These are phyloP conservation scores for Vaccinium darrowii DNA, from an alignment of 148 eudicot genomes.

Conservation along the genomic window DNA sequence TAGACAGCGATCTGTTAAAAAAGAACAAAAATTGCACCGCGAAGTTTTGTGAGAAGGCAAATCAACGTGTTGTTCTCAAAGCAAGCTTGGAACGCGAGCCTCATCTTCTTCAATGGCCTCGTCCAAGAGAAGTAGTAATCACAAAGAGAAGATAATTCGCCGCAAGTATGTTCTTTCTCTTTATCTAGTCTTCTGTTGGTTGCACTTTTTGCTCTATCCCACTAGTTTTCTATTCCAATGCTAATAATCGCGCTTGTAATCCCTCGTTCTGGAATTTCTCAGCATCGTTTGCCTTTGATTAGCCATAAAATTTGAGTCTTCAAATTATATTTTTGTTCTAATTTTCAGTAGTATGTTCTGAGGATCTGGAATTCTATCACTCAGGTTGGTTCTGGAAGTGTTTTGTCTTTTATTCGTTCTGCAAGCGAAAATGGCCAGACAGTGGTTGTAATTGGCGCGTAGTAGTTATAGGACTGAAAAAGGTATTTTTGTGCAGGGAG, in stretches of 20 bases:
- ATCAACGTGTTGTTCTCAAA: too few relatives aligned
- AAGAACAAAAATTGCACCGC: too few relatives aligned
- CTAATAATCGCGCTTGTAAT: background rate
- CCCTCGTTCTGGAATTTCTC: background rate
- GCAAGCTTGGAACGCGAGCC: too few relatives aligned
- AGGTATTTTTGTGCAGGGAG: slow-evolving; percentile 46
- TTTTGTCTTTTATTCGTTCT: background rate
- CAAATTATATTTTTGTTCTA: background rate
- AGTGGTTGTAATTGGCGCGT: slow-evolving; percentile 1
- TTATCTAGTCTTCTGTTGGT: background rate
- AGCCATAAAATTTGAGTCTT: background rate
- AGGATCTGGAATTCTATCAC: background rate
- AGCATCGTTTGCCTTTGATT: background rate
- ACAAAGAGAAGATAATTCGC: slow-evolving; percentile 44
- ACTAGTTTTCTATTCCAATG: background rate
- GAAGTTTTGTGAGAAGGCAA: too few relatives aligned
- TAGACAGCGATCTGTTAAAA: too few relatives aligned
- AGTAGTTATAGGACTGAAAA: background rate
- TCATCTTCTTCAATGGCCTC: slow-evolving; percentile 18
- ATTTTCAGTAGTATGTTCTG: background rate
- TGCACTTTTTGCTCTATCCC: background rate
- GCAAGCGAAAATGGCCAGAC: background rate
- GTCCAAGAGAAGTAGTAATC: slow-evolving; percentile 29
- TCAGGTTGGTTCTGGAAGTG: background rate
- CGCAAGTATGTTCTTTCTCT: slow-evolving; percentile 33